Evolutionary conservation across 192 early-diverging fungal genomes (phyloP), one percentile per base, ranked within the genome.

Genomic region (Gamsiella multidivaricata): DNA sequence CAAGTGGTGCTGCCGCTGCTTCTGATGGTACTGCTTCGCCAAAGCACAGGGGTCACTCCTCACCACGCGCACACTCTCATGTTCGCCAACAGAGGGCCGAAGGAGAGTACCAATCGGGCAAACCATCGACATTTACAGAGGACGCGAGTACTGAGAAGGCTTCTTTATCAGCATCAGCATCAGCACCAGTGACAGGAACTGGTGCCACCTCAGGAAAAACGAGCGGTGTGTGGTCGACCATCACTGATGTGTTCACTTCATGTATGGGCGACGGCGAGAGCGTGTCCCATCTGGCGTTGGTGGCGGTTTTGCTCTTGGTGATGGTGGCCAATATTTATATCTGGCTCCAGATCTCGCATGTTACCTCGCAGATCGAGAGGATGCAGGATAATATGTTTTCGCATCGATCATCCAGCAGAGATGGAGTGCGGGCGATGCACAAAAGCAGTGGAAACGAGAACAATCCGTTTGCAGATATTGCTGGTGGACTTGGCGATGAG

Each of bases 321-420:
- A 54, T 78, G 59, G 3, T 78, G n/a, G 74, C 65, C 54, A 78
- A 78, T 41, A 52, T 78, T 18, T 69, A 78, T 31, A 69, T 78
- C 37, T 78, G 74, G 74, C 57, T 68, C 54, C 60, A 69, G 60
- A 78, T 78, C 61, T 68, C 65, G 41, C 62, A 36, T 18, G 74
- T 78, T 1, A 78, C 74, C 20, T 57, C 66, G 18, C 74, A 78
- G 54, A 78, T 78, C 22, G 74, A 78, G 45, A 63, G 36, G 54
- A 69, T 78, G 22, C 74, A 78, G 25, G 32, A 37, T 5, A 61
- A 69, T 7, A 46, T 78, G 28, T 29, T 67, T 34, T 12, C n/a
- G 17, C 41, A 26, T 8, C 23, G 60, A 20, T 25, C 50, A 51
- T 5, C 7, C 7, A 12, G 37, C 6, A 18, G 9, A n/a, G 15